Conservation (phyloP, 2,329 filamentous ascomycete species). For the Rasamsonia emersonii region DNA sequence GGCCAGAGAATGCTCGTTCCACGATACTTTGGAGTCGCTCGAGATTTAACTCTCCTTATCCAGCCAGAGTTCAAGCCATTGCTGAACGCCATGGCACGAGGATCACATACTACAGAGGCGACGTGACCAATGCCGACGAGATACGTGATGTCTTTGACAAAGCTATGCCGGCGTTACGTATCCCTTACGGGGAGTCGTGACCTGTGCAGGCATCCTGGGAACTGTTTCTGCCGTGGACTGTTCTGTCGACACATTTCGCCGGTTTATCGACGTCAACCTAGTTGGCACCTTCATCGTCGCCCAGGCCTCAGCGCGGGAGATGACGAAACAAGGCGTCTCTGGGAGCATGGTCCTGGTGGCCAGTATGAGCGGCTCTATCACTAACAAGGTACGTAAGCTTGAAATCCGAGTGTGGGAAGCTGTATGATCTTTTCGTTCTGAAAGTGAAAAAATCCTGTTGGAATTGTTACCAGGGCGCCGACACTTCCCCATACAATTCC, state of each 20-base stretch:
- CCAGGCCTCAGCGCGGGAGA: slow-evolving; percentile 9
- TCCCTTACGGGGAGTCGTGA: slow-evolving; percentile 23
- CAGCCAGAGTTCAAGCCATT: too few species aligned
- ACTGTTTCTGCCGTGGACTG: slow-evolving; percentile 20
- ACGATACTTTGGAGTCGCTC: too few species aligned
- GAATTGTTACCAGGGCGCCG: slow-evolving; percentile 9
- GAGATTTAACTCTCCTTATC: too few species aligned
- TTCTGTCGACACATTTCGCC: slow-evolving; percentile 14
- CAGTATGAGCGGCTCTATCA: slow-evolving; percentile 14
- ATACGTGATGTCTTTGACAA: slow-evolving; percentile 12
- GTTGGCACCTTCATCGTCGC: too few species aligned
- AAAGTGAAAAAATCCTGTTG: too few species aligned
- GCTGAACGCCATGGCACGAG: too few species aligned
- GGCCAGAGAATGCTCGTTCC: too few species aligned
- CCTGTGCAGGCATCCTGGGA: slow-evolving; percentile 24
- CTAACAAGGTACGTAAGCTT: slow-evolving; percentile 12
- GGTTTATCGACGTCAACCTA: slow-evolving; percentile 24
- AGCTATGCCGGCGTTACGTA: slow-evolving; percentile 12
- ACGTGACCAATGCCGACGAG: slow-evolving; percentile 14
- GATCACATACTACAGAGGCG: slow-evolving; percentile 14
- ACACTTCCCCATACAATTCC: slow-evolving; percentile 31
- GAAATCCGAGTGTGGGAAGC: too few species aligned
- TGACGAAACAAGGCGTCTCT: slow-evolving; percentile 1
- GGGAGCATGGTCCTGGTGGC: slow-evolving; percentile 14
- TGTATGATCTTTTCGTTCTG: too few species aligned